phyloP scores from a whole-genome alignment of 345 rosid species.

The Schrenkiella parvula region DNA sequence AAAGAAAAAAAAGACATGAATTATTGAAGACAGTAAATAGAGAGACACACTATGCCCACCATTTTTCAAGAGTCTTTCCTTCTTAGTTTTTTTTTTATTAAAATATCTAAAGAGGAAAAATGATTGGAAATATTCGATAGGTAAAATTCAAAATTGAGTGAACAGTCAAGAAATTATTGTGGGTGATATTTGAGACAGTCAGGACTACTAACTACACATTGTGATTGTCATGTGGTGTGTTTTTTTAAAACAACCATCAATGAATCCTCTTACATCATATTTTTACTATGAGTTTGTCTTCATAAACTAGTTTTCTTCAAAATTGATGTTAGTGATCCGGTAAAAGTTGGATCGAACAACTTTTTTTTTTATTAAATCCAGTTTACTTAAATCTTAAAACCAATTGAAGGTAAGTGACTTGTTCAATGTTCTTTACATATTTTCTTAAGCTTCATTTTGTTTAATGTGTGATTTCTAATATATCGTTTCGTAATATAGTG shows the following conservation, averaged over 20 bases:
- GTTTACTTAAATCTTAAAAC: too few species aligned
- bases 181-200: background rate
- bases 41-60: slow-evolving; percentile 30
- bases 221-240: slow-evolving; percentile 12
- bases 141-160: background rate
- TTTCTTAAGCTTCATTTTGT: too few species aligned
- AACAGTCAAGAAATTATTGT: slow-evolving; percentile 15
- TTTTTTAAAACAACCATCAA: background rate
- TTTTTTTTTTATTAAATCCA: too few species aligned
- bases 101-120: slow-evolving; percentile 5
- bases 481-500: background rate
- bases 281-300: background rate
- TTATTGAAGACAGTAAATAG: slow-evolving; percentile 29
- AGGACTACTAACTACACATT: background rate
- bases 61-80: slow-evolving; percentile 13
- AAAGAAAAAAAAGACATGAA: background rate
- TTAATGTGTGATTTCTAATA: too few species aligned
- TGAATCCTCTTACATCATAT: background rate
- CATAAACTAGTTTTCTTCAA: background rate
- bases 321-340: too few species aligned
- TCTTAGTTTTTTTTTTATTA: background rate
- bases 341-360: too few species aligned
- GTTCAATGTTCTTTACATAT: too few species aligned
- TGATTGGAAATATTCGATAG: background rate
- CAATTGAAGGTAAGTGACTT: too few species aligned